phyloP scores from a whole-genome alignment of 108 stramenopile genomes.

The Pseudonitzschia delicatissima region DNA sequence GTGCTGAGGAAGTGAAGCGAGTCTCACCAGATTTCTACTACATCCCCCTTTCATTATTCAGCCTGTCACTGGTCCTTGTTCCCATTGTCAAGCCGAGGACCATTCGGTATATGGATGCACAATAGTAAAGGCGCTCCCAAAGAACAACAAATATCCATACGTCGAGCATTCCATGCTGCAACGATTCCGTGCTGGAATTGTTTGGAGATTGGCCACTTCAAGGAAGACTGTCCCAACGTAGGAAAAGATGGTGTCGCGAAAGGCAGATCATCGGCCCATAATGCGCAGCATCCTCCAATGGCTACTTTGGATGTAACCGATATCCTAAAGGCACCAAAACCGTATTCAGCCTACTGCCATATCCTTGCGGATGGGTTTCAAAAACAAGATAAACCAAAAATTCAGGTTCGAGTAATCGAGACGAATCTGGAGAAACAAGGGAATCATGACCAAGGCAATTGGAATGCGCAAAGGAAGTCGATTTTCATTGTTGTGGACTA shows the following conservation, averaged over 20 bases:
- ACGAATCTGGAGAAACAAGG: slow-evolving; percentile 38
- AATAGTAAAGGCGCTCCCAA: slow-evolving; percentile 26
- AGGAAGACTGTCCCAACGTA: slow-evolving; percentile 39
- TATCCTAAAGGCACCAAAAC: slow-evolving; percentile 28
- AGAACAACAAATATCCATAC: slow-evolving; percentile 27
- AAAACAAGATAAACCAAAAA: slow-evolving; percentile 15
- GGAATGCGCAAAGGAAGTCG: slow-evolving; percentile 61
- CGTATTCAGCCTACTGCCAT: slow-evolving; percentile 51
- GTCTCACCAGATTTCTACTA: neutral
- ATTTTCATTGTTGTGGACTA: slow-evolving; percentile 45
- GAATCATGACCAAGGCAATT: slow-evolving; percentile 48
- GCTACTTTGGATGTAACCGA: slow-evolving; percentile 46
- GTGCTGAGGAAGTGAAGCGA: too few species aligned
- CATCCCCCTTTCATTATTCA: neutral
- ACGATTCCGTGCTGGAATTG: slow-evolving; percentile 65
- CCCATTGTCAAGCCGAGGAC: slow-evolving; percentile 39
- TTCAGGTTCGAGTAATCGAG: slow-evolving; percentile 33
- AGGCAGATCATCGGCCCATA: slow-evolving; percentile 17
- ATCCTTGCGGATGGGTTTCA: slow-evolving; percentile 38
- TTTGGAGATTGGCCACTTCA: slow-evolving; percentile 46
- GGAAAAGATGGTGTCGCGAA: slow-evolving; percentile 10
- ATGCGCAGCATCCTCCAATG: slow-evolving; percentile 31
- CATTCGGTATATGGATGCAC: slow-evolving; percentile 39
- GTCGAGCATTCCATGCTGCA: slow-evolving; percentile 25
- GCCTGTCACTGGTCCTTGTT: slow-evolving; percentile 32